Conservation (phyloP, 192 early-diverging fungal species). For the Backusella macrospora region DNA sequence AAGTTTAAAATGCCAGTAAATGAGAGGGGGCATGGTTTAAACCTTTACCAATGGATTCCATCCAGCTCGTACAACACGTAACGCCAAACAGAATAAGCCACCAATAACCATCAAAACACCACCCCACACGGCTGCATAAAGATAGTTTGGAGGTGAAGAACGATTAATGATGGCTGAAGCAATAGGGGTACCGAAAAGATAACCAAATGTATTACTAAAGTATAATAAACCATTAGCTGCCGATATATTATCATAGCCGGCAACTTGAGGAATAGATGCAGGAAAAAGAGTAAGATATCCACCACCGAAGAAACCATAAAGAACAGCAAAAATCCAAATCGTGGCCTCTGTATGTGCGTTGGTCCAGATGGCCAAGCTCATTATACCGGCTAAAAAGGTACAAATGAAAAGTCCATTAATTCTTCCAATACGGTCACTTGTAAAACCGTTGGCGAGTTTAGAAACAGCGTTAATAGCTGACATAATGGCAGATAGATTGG, state of each 20-base stretch:
- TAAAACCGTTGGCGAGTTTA: conserved; percentile 44
- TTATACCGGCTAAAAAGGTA: conserved; percentile 45
- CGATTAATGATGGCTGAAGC: conserved; percentile 38
- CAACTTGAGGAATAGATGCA: conserved; percentile 39
- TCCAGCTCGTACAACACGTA: conserved; percentile 27
- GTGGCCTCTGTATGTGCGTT: conserved; percentile 38
- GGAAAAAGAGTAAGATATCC: conserved; percentile 47
- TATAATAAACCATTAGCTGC: conserved; percentile 43
- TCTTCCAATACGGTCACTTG: conserved; percentile 48
- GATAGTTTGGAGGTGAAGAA: conserved; percentile 20
- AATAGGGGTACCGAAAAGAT: conserved; percentile 45
- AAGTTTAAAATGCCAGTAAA: not conserved
- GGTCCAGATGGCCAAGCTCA: conserved; percentile 51
- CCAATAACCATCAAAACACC: conserved; percentile 23
- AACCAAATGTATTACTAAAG: conserved; percentile 44
- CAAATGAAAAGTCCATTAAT: conserved; percentile 47
- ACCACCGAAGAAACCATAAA: conserved; percentile 52
- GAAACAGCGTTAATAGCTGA: conserved; percentile 50
- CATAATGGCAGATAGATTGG: conserved; percentile 45
- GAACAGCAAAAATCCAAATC: conserved; percentile 42
- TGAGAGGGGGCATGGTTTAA: not conserved
- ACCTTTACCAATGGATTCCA: conserved; percentile 24
- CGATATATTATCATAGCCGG: conserved; percentile 40
- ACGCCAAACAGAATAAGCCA: conserved; percentile 18
- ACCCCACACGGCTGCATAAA: conserved; percentile 23